Conservation (phyloP, 1,284 basidiomycete genomes). For the Stygiomarasmius scandens region DNA sequence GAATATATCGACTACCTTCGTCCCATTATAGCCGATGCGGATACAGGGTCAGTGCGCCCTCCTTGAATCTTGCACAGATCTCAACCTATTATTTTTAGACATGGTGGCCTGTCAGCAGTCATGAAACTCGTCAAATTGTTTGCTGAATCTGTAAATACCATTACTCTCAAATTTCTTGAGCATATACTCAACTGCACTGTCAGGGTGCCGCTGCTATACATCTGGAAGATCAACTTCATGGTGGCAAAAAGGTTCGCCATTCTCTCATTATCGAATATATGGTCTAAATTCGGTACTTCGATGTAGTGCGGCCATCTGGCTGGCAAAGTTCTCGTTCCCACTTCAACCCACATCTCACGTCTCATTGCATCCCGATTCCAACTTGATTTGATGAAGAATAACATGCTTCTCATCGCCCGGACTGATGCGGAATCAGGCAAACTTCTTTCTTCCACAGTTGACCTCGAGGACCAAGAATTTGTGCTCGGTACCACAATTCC, state of each 20-base stretch:
- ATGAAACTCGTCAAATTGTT: conserved; percentile 97
- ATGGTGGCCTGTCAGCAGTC: conserved; percentile 91
- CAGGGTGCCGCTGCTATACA: conserved; percentile 88
- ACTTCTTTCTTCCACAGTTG: conserved; percentile 84
- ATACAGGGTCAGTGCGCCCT: conserved; percentile 77
- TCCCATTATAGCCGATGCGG: conserved; percentile 93
- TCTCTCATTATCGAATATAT: not conserved
- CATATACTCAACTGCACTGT: conserved; percentile 6
- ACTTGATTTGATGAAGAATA: conserved; percentile 84
- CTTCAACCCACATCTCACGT: conserved; percentile 83
- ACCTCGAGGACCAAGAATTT: conserved; percentile 78
- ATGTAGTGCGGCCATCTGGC: conserved; percentile 84
- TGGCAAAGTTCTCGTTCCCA: conserved; percentile 92
- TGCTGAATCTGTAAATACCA: conserved; percentile 72
- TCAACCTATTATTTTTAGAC: conserved; percentile 44
- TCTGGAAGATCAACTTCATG: conserved; percentile 91
- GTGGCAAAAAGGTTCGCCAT: conserved; percentile 75
- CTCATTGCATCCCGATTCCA: conserved; percentile 86
- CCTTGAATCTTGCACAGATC: conserved; percentile 2
- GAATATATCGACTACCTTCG: conserved; percentile 87
- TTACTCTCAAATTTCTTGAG: not conserved
- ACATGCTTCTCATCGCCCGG: conserved; percentile 88
- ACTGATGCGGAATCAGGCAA: conserved; percentile 92
- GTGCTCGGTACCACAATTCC: conserved; percentile 71
- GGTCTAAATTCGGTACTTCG: not conserved